Base-by-base conservation (phyloP, 352 stramenopile species). In the Globisporangium camurandrum region DNA sequence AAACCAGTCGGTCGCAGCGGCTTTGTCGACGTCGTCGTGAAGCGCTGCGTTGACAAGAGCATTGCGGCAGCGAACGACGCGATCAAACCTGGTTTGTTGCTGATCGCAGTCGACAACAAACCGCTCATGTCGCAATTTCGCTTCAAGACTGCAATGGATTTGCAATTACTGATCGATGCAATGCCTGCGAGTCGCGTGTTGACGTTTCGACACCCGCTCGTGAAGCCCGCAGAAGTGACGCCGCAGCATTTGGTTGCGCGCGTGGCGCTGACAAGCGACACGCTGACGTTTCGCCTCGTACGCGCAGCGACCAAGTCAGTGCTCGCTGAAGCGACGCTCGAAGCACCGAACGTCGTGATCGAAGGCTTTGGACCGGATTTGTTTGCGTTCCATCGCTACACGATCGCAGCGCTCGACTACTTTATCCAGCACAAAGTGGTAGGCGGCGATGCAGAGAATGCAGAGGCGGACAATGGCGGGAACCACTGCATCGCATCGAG, bases 401-500 rank as follows among this genome's bases (percentile, higher is more conserved):
- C 85, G 22, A 45, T 88, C 10, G 47, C 64, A 26, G 72, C 88
- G 19, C 51, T 53, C 11, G 77, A 86, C 17, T 95, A 91, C 62
- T 95, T 77, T 46, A 50, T 93, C 8, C 80, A 93, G 56, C 89
- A 81, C 30, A 81, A 77, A 46, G n/a, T n/a, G n/a, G n/a, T n/a
- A n/a, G n/a, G n/a, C n/a, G n/a, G n/a, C n/a, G n/a, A n/a, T n/a
- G n/a, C n/a, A n/a, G n/a, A n/a, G n/a, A n/a, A n/a, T n/a, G 53
- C 70, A 6, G 70, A 55, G 42, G 50, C 67, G 1, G 42, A 70
- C 9, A 47, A 65, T 1, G 47, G 49, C 36, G 63, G 54, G 12
- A 86, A 72, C 43, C 61, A 88, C 33, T 94, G 84, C 20, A 80
- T 94, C 46, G 75, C 76, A 36, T 93, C 81, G 14, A 94, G 84